Conservation (phyloP, 2,329 filamentous ascomycete species). For the Didymella pomorum region DNA sequence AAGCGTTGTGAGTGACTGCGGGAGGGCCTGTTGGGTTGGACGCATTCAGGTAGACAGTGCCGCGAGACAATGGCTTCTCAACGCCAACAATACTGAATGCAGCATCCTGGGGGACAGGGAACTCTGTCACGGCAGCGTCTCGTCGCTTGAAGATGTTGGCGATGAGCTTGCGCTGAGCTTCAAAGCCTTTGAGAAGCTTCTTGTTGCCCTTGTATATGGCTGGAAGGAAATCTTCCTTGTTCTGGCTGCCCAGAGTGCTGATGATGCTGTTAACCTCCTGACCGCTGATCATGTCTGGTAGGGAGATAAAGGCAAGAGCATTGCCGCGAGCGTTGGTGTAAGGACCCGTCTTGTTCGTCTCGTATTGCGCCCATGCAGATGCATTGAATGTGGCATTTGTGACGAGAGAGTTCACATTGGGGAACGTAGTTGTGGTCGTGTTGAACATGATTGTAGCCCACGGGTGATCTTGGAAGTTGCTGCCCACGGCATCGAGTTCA, state of each 20-base stretch:
- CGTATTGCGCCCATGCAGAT: slow-evolving; percentile 42
- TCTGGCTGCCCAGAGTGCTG: slow-evolving; percentile 31
- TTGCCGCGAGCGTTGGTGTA: slow-evolving; percentile 38
- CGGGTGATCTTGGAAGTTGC: slow-evolving; percentile 48
- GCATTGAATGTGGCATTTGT: slow-evolving; percentile 47
- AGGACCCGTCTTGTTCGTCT: slow-evolving; percentile 43
- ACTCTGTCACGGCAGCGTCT: slow-evolving; percentile 36
- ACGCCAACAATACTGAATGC: slow-evolving; percentile 38
- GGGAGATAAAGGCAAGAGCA: slow-evolving; percentile 34
- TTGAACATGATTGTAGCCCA: slow-evolving; percentile 34
- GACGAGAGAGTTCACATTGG: slow-evolving; percentile 29
- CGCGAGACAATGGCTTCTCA: slow-evolving; percentile 44
- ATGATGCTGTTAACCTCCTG: slow-evolving; percentile 15
- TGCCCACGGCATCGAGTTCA: slow-evolving; percentile 42
- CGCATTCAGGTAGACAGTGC: slow-evolving; percentile 45
- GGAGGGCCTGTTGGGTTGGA: slow-evolving; percentile 41
- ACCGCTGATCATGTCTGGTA: slow-evolving; percentile 30
- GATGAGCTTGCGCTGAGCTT: slow-evolving; percentile 33
- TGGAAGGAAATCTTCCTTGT: slow-evolving; percentile 32
- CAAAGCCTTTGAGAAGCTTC: slow-evolving; percentile 32
- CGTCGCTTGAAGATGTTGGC: slow-evolving; percentile 31
- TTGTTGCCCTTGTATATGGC: slow-evolving; percentile 31
- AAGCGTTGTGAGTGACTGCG: slow-evolving; percentile 34
- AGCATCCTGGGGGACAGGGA: slow-evolving; percentile 49
- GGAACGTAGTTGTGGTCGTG: slow-evolving; percentile 33